Conservation (phyloP, 495 filamentous ascomycete species). For the Hyaloscypha variabilis region DNA sequence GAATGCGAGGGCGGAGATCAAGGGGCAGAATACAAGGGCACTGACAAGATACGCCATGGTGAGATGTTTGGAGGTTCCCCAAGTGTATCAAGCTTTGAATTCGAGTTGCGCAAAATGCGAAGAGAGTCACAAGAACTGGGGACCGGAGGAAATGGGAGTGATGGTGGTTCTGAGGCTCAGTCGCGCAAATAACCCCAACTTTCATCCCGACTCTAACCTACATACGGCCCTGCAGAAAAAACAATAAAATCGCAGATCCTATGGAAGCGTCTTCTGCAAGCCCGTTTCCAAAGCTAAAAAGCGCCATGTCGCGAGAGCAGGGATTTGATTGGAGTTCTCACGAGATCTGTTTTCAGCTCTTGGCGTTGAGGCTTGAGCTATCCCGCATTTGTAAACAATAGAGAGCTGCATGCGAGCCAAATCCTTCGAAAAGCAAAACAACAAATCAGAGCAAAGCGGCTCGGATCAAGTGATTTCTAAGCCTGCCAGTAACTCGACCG, state of each 20-base stretch:
- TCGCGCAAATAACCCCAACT: no score
- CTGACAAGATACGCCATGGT: background rate
- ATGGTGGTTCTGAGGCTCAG: background rate
- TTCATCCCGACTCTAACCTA: background rate
- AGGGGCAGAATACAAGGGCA: background rate
- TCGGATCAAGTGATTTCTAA: background rate
- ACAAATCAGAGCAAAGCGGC: background rate
- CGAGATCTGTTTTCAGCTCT: background rate
- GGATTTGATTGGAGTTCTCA: background rate
- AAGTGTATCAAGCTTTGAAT: background rate
- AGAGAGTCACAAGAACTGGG: background rate
- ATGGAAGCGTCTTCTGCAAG: background rate
- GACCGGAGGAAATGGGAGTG: background rate
- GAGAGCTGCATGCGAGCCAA: background rate
- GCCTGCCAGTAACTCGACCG: no score
- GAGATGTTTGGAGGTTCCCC: no score
- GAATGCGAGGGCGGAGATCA: constrained; percentile 4
- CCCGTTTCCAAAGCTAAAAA: background rate
- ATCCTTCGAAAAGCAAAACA: background rate
- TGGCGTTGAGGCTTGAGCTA: background rate
- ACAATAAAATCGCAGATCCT: background rate
- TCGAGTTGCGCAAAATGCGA: background rate
- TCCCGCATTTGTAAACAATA: background rate
- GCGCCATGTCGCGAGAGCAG: background rate
- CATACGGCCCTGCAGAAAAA: background rate